These are phyloP conservation scores for Pinus taeda DNA, from an alignment of 75 land plant genomes.

Conservation along the genomic window DNA sequence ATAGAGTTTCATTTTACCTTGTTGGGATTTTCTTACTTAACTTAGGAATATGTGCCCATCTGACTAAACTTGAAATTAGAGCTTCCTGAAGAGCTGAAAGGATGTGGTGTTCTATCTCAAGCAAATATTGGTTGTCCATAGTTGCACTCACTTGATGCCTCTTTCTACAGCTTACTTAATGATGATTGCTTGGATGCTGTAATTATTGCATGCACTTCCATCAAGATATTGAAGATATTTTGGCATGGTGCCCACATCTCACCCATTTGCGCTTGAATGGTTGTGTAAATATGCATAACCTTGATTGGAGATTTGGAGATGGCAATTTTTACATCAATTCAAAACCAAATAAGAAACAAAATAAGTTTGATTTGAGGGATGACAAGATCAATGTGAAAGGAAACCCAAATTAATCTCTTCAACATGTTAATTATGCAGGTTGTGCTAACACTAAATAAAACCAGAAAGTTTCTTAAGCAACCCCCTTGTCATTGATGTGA, in stretches of 20 bases:
- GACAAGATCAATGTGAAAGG: constrained; percentile 5
- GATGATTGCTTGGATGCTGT: neutral
- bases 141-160: constrained; percentile 86
- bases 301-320: constrained; percentile 54
- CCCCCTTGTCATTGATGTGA: too few relatives aligned
- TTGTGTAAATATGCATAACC: constrained; percentile 78
- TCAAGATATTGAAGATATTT: constrained; percentile 40
- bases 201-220: neutral
- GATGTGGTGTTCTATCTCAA: constrained; percentile 83
- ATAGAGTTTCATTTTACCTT: constrained; percentile 67
- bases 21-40: constrained; percentile 87
- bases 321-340: neutral
- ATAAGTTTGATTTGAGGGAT: constrained; percentile 7
- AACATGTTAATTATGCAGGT: constrained; percentile 86
- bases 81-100: constrained; percentile 82
- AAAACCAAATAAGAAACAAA: neutral
- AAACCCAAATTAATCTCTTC: constrained; percentile 38
- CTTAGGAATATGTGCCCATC: constrained; percentile 92
- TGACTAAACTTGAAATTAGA: constrained; percentile 57
- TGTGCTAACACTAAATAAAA: constrained; percentile 84
- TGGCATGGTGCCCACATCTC: constrained; percentile 75
- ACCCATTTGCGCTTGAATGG: constrained; percentile 85
- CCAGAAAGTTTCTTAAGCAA: too few relatives aligned
- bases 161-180: constrained; percentile 56
- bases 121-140: constrained; percentile 74